Conservation (phyloP, 2,329 filamentous ascomycete species). For the Periconia sp. region DNA sequence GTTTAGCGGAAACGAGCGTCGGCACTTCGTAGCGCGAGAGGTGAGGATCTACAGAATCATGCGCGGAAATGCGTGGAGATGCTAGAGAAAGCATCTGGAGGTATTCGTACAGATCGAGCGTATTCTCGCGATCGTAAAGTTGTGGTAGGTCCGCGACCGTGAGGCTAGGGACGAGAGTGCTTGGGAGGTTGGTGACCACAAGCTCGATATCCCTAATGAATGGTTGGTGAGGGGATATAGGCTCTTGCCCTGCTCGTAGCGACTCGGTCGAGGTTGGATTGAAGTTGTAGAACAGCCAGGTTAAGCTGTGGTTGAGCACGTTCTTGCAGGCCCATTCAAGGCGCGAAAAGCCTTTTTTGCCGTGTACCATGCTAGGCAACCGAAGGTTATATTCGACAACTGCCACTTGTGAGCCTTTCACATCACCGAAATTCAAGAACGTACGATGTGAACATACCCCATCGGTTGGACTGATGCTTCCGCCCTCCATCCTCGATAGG, state of each 20-base stretch:
- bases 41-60: conserved; percentile 67
- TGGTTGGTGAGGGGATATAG: conserved; percentile 36
- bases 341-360: conserved; percentile 80
- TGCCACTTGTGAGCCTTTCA: conserved; percentile 37
- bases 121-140: conserved; percentile 62
- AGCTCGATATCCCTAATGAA: conserved; percentile 27
- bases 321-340: conserved; percentile 78
- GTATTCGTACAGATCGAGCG: conserved; percentile 72
- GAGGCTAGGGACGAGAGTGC: conserved; percentile 33
- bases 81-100: conserved; percentile 66
- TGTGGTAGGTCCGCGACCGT: conserved; percentile 26
- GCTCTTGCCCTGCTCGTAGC: conserved; percentile 24
- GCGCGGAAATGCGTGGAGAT: conserved; percentile 62
- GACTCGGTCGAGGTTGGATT: conserved; percentile 24
- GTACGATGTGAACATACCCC: conserved; percentile 56
- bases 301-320: conserved; percentile 66
- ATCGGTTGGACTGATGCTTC: conserved; percentile 71
- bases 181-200: conserved; percentile 19
- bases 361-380: conserved; percentile 73
- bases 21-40: conserved; percentile 69
- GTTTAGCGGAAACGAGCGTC: conserved; percentile 25
- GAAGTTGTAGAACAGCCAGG: conserved; percentile 78
- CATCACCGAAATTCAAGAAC: neutral
- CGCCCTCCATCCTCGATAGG: conserved; percentile 60
- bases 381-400: conserved; percentile 78